Percentiles rank a stretch among this genome's conserved stretches.
These are phyloP conservation scores for Strobilomyces confusus DNA, from an alignment of 768 basidiomycete species.

Conservation along the genomic window DNA sequence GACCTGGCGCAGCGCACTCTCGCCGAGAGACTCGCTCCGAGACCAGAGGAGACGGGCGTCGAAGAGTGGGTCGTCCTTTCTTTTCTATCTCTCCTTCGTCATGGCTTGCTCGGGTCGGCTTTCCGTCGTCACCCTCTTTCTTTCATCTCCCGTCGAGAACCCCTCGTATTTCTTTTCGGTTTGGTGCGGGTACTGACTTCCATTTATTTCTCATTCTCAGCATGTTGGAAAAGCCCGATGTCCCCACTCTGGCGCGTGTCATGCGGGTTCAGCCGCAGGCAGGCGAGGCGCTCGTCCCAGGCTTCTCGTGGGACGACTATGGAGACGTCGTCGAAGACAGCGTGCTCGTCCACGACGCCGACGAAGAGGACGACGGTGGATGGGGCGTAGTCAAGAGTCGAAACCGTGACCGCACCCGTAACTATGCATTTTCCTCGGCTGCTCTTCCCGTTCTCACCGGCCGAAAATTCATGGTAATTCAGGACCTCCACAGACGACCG, in stretches of 20 bases:
- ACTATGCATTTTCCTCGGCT: slow-evolving; percentile 9
- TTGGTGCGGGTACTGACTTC: slow-evolving; percentile 3
- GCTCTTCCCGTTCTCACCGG: slow-evolving; percentile 1
- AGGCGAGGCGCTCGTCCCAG: slow-evolving; percentile 56
- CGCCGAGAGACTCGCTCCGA: slow-evolving; percentile 63
- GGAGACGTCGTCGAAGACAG: slow-evolving; percentile 51
- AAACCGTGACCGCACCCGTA: slow-evolving; percentile 40
- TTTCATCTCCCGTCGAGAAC: background rate
- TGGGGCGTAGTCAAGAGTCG: slow-evolving; percentile 75
- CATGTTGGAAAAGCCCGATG: slow-evolving; percentile 59
- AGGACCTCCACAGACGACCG: slow-evolving; percentile 19
- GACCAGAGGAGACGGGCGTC: slow-evolving; percentile 58
- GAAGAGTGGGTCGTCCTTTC: slow-evolving; percentile 57
- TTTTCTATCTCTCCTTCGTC: background rate
- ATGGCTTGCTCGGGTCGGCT: background rate
- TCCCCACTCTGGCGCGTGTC: slow-evolving; percentile 55
- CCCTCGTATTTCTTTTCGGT: background rate
- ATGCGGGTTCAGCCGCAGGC: slow-evolving; percentile 60
- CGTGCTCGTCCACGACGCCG: slow-evolving; percentile 51
- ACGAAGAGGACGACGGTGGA: slow-evolving; percentile 67
- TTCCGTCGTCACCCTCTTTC: background rate
- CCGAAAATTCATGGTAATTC: background rate
- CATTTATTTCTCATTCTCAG: slow-evolving; percentile 31
- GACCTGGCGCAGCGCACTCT: slow-evolving; percentile 40
- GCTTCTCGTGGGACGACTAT: slow-evolving; percentile 76